Evolutionary conservation across 257 asterid species (phyloP).

Genomic region (Primulina tabacum): DNA sequence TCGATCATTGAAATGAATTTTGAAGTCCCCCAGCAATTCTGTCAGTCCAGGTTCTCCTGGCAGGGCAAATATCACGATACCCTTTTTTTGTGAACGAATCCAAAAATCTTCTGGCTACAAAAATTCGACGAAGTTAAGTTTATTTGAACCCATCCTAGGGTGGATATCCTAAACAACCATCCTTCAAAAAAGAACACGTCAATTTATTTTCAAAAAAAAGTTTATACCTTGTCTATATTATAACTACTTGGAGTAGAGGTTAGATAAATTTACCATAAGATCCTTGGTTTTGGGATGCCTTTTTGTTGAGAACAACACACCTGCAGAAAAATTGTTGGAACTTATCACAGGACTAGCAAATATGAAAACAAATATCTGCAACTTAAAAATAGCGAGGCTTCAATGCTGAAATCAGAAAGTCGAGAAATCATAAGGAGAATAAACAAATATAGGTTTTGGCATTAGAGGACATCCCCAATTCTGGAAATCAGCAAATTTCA

Average conservation of each 20-base stretch:
- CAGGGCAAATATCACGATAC: constrained; percentile 83
- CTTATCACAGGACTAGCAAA: not conserved
- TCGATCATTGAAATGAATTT: constrained; percentile 86
- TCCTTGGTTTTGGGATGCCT: constrained; percentile 89
- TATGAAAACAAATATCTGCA: not conserved
- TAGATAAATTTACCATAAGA: constrained; percentile 66
- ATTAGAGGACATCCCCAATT: no score
- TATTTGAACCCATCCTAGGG: not conserved
- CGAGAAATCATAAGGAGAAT: no score
- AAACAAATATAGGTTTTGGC: no score
- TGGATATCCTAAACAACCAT: constrained; percentile 12
- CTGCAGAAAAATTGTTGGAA: constrained; percentile 37
- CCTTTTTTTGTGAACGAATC: constrained; percentile 86
- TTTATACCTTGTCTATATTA: not conserved
- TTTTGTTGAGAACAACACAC: constrained; percentile 77
- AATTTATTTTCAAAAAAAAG: constrained; percentile 13
- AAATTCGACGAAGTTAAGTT: constrained; percentile 12
- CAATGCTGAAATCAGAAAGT: no score
- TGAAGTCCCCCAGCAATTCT: constrained; percentile 88
- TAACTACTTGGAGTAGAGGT: constrained; percentile 17
- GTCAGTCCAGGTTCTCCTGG: constrained; percentile 97
- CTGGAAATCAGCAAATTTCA: no score
- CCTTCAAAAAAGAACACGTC: not conserved
- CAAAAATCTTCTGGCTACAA: constrained; percentile 95
- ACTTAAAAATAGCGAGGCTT: no score